Evolutionary conservation across 2,329 filamentous ascomycete genomes (phyloP).

Genomic region (Pseudogymnoascus verrucosus): DNA sequence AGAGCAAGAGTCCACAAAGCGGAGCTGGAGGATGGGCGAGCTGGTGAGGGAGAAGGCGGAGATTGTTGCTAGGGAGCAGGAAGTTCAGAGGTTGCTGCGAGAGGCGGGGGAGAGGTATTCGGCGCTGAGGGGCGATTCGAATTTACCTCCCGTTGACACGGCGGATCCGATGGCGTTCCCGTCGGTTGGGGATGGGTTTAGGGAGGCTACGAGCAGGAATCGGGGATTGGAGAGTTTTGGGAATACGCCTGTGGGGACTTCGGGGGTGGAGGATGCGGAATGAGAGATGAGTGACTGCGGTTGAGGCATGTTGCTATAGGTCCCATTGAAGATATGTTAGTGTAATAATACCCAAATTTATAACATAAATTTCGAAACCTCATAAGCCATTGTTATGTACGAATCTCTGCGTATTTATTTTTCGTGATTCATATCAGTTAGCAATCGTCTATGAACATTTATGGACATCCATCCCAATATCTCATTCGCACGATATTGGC

Average conservation of each 20-base stretch:
- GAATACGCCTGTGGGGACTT: slow-evolving; percentile 28
- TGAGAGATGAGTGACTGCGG: slow-evolving; percentile 13
- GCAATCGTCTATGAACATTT: slow-evolving; percentile 1
- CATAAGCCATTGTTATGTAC: not conserved
- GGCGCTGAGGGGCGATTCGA: slow-evolving; percentile 37
- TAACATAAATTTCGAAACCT: not conserved
- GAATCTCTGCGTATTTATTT: not conserved
- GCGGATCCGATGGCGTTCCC: not conserved
- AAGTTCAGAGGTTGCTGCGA: slow-evolving; percentile 73
- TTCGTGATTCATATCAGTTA: not conserved
- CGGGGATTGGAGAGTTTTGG: slow-evolving; percentile 33
- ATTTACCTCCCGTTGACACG: not conserved
- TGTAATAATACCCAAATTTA: not conserved
- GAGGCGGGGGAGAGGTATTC: slow-evolving; percentile 70
- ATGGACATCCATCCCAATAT: not conserved
- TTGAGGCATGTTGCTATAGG: not conserved
- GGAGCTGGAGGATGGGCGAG: slow-evolving; percentile 56
- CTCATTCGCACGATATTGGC: not conserved
- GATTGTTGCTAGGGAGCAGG: slow-evolving; percentile 61
- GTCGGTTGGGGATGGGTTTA: slow-evolving; percentile 4
- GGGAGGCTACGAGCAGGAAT: slow-evolving; percentile 14
- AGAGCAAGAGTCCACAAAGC: slow-evolving; percentile 52
- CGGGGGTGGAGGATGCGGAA: slow-evolving; percentile 25
- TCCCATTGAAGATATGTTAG: not conserved
- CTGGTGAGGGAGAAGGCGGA: slow-evolving; percentile 61